Conservation (phyloP, 768 basidiomycete genomes). For the Clavulina sp. region DNA sequence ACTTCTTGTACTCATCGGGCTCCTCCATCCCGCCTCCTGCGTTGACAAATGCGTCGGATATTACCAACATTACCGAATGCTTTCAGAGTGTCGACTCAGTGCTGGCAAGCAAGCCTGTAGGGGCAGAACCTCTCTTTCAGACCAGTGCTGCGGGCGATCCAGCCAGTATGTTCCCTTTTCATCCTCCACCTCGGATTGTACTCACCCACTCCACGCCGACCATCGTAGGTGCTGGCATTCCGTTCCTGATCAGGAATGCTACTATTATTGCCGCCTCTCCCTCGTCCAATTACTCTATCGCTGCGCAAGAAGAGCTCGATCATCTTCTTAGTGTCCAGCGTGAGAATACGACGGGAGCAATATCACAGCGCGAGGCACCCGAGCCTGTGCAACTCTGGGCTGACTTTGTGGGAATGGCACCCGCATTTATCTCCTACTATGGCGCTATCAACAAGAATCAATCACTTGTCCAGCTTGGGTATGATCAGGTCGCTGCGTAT, state of each 20-base stretch:
- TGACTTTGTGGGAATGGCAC: constrained; percentile 73
- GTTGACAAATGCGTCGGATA: neutral
- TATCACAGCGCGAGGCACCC: constrained; percentile 62
- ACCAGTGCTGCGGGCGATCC: constrained; percentile 51
- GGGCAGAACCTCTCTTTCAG: too few relatives aligned
- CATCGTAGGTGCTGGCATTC: constrained; percentile 33
- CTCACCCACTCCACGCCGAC: neutral
- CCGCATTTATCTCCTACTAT: constrained; percentile 76
- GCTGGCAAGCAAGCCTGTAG: neutral
- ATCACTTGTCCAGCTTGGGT: constrained; percentile 38
- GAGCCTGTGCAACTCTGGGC: constrained; percentile 60
- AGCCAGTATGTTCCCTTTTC: constrained; percentile 24
- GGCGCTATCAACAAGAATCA: constrained; percentile 20
- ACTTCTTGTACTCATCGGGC: neutral
- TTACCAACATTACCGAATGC: too few relatives aligned
- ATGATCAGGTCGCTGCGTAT: constrained; percentile 57
- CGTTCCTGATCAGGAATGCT: constrained; percentile 44
- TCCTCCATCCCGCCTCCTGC: neutral
- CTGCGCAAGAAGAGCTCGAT: constrained; percentile 49
- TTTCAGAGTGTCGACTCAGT: neutral
- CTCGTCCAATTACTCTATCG: too few relatives aligned
- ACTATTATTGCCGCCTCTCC: constrained; percentile 20
- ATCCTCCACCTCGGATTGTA: neutral
- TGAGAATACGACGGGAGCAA: constrained; percentile 53
- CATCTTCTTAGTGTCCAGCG: constrained; percentile 43